A percentile compares a stretch with the other conserved stretches of the same genome.
These are phyloP conservation scores for Tuber aestivum DNA, from an alignment of 495 filamentous ascomycete genomes.

Conservation along the genomic window DNA sequence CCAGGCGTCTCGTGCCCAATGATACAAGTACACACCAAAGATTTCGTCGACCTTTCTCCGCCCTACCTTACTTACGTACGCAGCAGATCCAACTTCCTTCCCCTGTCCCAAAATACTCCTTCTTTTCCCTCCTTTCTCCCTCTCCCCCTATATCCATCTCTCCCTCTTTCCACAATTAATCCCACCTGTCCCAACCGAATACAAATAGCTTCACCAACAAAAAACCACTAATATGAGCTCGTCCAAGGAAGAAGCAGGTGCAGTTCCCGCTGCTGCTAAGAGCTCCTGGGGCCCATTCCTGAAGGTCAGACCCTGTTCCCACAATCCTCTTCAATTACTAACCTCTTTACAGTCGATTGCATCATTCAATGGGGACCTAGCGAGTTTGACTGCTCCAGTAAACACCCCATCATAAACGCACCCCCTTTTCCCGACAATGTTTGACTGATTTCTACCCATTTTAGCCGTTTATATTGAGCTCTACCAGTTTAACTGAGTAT, in stretches of 20 bases:
- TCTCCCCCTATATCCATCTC: neutral
- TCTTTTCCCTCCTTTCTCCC: neutral
- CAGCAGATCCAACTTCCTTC: neutral
- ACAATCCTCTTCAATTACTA: slow-evolving; percentile 3
- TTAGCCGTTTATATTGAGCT: slow-evolving; percentile 81
- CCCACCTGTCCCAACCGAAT: neutral
- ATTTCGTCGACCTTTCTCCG: neutral
- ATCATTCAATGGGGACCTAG: slow-evolving; percentile 92
- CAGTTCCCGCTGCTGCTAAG: slow-evolving; percentile 40
- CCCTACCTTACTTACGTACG: neutral
- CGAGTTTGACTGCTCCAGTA: slow-evolving; percentile 78
- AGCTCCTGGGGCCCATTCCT: slow-evolving; percentile 44
- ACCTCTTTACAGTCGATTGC: slow-evolving; percentile 65
- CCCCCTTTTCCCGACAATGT: slow-evolving; percentile 10
- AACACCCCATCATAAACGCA: slow-evolving; percentile 6
- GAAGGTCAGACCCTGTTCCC: slow-evolving; percentile 34
- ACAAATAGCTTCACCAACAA: neutral
- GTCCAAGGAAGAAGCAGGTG: slow-evolving; percentile 33
- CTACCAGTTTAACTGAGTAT: slow-evolving; percentile 87
- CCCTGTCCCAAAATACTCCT: neutral
- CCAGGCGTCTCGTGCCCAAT: neutral
- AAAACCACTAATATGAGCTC: slow-evolving; percentile 28
- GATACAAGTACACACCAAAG: neutral
- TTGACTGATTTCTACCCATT: slow-evolving; percentile 4
- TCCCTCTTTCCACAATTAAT: neutral